Conservation (phyloP, 805 yeast genomes). For the Cyberlindnera suaveolens region DNA sequence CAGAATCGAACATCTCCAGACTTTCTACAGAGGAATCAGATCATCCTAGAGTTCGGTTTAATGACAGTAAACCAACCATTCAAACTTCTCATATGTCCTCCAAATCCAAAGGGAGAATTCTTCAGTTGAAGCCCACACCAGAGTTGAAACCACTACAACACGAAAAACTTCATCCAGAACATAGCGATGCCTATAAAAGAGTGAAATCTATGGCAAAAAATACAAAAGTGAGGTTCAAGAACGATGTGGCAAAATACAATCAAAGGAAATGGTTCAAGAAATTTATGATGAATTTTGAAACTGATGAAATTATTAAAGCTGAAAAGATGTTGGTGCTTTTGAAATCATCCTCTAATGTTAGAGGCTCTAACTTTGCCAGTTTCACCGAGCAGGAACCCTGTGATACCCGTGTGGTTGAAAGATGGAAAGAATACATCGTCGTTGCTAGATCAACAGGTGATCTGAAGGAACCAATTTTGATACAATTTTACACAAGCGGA, state of each 20-base stretch:
- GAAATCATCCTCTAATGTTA: constrained; percentile 29
- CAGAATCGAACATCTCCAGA: too few species aligned
- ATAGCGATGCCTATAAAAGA: constrained; percentile 15
- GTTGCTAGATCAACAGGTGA: constrained; percentile 62
- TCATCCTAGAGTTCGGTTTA: neutral
- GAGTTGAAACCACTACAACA: neutral
- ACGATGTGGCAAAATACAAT: constrained; percentile 11
- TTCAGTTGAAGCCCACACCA: constrained; percentile 1
- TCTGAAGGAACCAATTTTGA: constrained; percentile 41
- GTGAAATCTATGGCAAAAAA: constrained; percentile 23
- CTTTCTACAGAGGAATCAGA: neutral
- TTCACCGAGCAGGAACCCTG: constrained; percentile 46
- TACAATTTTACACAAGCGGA: constrained; percentile 56
- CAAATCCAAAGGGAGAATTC: neutral
- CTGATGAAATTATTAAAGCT: constrained; percentile 59
- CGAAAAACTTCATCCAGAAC: constrained; percentile 12
- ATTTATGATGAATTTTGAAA: constrained; percentile 29
- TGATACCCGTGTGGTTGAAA: constrained; percentile 52
- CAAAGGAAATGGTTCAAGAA: constrained; percentile 18
- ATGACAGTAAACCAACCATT: neutral
- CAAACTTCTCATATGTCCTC: neutral
- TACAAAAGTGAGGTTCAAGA: constrained; percentile 2
- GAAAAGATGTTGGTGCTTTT: constrained; percentile 68
- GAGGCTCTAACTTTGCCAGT: constrained; percentile 21
- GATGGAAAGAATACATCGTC: constrained; percentile 78